A percentile compares a stretch with the other conserved stretches of the same genome.
Evolutionary conservation across 108 stramenopile genomes (phyloP).

Genomic region (Fistulifera pelliculosa): DNA sequence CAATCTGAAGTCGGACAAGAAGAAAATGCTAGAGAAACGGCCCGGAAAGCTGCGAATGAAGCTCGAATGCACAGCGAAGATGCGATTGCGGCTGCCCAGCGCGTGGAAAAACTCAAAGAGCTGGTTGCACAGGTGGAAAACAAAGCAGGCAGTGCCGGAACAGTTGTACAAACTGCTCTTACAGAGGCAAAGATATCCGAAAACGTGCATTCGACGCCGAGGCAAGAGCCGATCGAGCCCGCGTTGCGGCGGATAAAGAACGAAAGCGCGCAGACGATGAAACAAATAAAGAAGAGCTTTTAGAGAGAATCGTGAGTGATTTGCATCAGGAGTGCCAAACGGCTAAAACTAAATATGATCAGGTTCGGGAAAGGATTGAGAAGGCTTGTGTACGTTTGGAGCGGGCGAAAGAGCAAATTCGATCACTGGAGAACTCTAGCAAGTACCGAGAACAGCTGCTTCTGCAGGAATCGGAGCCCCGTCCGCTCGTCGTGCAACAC

Average conservation of each 20-base stretch:
- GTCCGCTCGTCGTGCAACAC: constrained; percentile 27
- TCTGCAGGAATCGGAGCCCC: constrained; percentile 19
- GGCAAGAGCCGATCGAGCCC: constrained; percentile 50
- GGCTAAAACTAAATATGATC: constrained; percentile 25
- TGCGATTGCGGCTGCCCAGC: constrained; percentile 36
- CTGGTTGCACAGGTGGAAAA: constrained; percentile 39
- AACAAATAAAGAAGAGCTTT: constrained; percentile 50
- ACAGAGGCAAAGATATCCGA: constrained; percentile 79
- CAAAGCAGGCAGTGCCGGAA: constrained; percentile 49
- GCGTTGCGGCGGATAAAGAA: constrained; percentile 44
- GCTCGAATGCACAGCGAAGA: constrained; percentile 59
- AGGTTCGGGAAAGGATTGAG: constrained; percentile 29
- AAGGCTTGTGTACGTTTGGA: constrained; percentile 41
- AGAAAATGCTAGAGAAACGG: constrained; percentile 30
- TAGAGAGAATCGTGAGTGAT: constrained; percentile 37
- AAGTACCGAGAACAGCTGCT: constrained; percentile 27
- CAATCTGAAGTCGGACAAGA: constrained; percentile 33
- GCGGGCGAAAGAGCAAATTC: constrained; percentile 51
- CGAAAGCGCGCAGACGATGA: constrained; percentile 50
- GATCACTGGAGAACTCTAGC: constrained; percentile 30
- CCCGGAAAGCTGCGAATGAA: constrained; percentile 45
- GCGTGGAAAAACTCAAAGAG: constrained; percentile 44
- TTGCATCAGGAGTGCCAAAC: constrained; percentile 31
- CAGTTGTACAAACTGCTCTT: constrained; percentile 65
- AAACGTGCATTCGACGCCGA: constrained; percentile 62